Evolutionary conservation across 108 stramenopile species (phyloP).

Genomic region (Mayamaea pseudoterrestris): DNA sequence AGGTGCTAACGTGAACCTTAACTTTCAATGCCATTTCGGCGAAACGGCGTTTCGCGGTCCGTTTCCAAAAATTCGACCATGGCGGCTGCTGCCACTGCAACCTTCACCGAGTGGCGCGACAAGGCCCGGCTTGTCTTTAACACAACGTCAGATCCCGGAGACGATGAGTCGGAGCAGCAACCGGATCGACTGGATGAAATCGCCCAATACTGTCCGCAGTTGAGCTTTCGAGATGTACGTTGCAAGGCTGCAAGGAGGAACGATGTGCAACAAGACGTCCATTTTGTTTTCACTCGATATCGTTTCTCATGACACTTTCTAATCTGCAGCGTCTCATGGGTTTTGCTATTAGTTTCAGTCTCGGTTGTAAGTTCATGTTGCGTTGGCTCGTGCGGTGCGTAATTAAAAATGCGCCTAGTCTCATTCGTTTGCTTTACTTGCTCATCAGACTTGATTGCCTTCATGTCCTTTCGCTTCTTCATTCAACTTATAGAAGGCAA

Average conservation of each 20-base stretch:
- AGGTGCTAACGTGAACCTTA: too few relatives aligned
- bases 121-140: too few relatives aligned
- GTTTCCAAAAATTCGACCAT: too few relatives aligned
- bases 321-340: conserved; percentile 46
- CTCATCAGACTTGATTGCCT: conserved; percentile 53
- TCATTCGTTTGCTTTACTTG: neutral
- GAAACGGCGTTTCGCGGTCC: too few relatives aligned
- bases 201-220: conserved; percentile 58
- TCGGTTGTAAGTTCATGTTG: conserved; percentile 44
- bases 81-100: too few relatives aligned
- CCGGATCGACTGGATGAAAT: conserved; percentile 36
- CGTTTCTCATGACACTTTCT: neutral
- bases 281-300: neutral
- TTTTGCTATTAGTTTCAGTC: conserved; percentile 50
- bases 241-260: conserved; percentile 12
- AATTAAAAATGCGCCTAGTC: too few relatives aligned
- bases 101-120: too few relatives aligned
- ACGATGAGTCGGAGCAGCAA: conserved; percentile 1
- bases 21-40: too few relatives aligned
- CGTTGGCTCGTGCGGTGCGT: neutral
- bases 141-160: too few relatives aligned
- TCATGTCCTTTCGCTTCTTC: conserved; percentile 69
- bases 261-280: neutral
- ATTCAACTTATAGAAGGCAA: conserved; percentile 63
- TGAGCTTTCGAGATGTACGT: conserved; percentile 80